Evolutionary conservation across 345 rosid genomes (phyloP), one percentile per base, ranked within the genome.

Genomic region (Tarenaya hassleriana): DNA sequence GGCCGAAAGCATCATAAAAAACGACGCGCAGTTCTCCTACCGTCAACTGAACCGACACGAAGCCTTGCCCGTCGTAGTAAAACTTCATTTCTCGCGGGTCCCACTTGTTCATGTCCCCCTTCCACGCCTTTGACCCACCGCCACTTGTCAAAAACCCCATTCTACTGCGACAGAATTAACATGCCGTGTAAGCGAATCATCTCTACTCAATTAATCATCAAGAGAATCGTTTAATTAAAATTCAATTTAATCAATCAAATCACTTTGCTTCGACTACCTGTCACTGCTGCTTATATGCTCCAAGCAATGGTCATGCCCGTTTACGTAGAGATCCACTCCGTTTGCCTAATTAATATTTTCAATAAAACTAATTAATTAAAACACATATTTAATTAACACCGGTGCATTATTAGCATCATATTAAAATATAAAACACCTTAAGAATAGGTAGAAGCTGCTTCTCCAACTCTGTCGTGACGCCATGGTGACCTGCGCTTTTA

Each of bases 271-370:
- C n/a, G 4, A 37, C n/a, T 55, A 79, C 90, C 88, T 80, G 47
- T 69, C 44, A 0, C 19, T 55, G 73, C 86, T 77, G n/a, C 77
- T 71, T 7, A 85, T 85, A 32, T 81, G 95, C 48, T 88, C 62
- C 76, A 88, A 62, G 77, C 97, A 88, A 58, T 88, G 91, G 51
- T 88, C 96, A 48, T 84, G 94, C 19, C 94, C 95, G 12, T 88
- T 88, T 14, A 88, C 57, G 39, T 85, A 88, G 15, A 85, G 52
- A 60, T 89, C 86, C 10, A 86, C 89, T 41, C 70, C 47, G 37
- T 79, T 74, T 39, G 57, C 81, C 91, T 84, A 69, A 13, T 18
- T 35, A 17, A 44, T 34, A 12, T 13, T 8, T 24, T 45, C 8
- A 43, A 32, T 44, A 21, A n/a, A n/a, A n/a, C n/a, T n/a, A n/a